Evolutionary conservation across 306 rosid species (phyloP).

Genomic region (Delonix regia): DNA sequence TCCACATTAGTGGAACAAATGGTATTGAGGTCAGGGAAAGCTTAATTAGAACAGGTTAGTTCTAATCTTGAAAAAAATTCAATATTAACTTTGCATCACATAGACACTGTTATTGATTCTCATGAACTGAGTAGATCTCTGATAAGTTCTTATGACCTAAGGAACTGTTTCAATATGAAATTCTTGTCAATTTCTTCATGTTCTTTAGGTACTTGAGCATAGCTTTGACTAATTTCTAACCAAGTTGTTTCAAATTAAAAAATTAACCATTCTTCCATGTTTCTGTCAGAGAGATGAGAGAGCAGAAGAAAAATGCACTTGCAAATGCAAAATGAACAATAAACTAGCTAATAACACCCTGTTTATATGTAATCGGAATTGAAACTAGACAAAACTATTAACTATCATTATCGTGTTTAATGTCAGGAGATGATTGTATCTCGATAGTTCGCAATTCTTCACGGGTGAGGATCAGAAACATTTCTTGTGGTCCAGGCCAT

Average conservation of each 20-base stretch:
- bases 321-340: conserved; percentile 6
- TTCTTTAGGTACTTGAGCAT: background rate
- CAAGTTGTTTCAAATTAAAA: background rate
- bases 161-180: conserved; percentile 3
- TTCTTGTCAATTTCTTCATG: background rate
- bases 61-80: background rate
- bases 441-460: conserved; percentile 87
- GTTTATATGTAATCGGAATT: background rate
- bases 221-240: background rate
- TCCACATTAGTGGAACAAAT: conserved; percentile 74
- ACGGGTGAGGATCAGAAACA: conserved; percentile 59
- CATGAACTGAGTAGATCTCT: conserved; percentile 29
- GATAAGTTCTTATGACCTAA: background rate
- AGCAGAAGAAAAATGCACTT: background rate
- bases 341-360: background rate
- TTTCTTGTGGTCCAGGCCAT: conserved; percentile 91
- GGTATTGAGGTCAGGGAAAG: conserved; percentile 58
- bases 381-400: background rate
- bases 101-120: background rate
- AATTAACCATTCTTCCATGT: background rate
- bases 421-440: conserved; percentile 91
- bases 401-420: background rate
- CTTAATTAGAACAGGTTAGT: conserved; percentile 71
- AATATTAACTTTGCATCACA: conserved; percentile 5
- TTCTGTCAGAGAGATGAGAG: background rate